These are phyloP conservation scores for Paracamarosporium sp. DNA, from an alignment of 2,329 filamentous ascomycete genomes.

Conservation along the genomic window DNA sequence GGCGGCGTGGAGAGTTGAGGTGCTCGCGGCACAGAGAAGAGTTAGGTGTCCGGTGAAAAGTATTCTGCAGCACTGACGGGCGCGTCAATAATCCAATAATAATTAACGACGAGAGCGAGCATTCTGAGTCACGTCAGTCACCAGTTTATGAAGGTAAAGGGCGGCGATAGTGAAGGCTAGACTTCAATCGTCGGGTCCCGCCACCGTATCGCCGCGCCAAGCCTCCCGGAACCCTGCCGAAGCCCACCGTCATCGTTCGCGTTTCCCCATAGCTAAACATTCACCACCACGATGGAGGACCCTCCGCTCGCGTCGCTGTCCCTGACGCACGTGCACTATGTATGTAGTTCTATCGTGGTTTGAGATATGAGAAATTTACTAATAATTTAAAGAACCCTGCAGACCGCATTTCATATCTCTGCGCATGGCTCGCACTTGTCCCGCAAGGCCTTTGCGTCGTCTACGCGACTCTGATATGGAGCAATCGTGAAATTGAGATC, in stretches of 20 bases:
- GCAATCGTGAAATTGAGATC: constrained; percentile 88
- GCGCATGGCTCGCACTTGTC: constrained; percentile 91
- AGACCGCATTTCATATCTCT: constrained; percentile 83
- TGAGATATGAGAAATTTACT: not conserved
- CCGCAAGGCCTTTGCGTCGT: constrained; percentile 90
- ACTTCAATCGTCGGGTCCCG: not conserved
- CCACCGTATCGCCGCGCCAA: constrained; percentile 11
- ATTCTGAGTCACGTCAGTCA: constrained; percentile 19
- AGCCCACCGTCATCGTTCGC: constrained; percentile 15
- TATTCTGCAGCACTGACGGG: too few relatives aligned
- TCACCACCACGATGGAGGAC: constrained; percentile 50
- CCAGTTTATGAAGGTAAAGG: constrained; percentile 1
- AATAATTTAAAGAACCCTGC: constrained; percentile 71
- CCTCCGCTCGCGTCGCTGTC: constrained; percentile 84
- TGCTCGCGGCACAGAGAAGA: not conserved
- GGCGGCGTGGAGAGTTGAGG: not conserved
- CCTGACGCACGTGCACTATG: constrained; percentile 95
- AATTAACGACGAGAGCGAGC: constrained; percentile 1
- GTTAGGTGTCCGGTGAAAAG: not conserved
- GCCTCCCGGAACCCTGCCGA: constrained; percentile 10
- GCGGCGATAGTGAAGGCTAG: constrained; percentile 5
- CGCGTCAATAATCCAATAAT: constrained; percentile 4
- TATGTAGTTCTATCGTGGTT: constrained; percentile 52
- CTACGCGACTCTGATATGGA: constrained; percentile 90
- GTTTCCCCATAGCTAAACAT: not conserved